Evolutionary conservation across 1,139 yeast genomes (phyloP).

Genomic region (Pichia sp.): DNA sequence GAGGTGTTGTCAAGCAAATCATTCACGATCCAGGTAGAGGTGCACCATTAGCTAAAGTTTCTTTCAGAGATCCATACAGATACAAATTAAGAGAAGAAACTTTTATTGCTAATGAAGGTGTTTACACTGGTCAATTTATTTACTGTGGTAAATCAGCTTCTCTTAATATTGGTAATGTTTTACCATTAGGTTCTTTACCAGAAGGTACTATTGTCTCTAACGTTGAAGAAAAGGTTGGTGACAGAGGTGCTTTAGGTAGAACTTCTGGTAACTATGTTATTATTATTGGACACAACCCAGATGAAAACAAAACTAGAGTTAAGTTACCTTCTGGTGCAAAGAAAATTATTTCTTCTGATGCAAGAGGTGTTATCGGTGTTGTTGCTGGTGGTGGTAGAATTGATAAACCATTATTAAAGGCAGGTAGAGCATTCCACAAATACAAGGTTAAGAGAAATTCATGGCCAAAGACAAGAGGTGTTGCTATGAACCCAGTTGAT

Average conservation of each 20-base stretch:
- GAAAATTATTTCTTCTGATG: constrained; percentile 90
- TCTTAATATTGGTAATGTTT: constrained; percentile 93
- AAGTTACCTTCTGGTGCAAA: constrained; percentile 99
- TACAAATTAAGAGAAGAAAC: constrained; percentile 97
- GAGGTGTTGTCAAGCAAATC: constrained; percentile 98
- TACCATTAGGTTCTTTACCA: constrained; percentile 95
- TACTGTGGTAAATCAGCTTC: constrained; percentile 99
- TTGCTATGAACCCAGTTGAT: constrained; percentile 99
- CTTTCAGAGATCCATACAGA: constrained; percentile 99
- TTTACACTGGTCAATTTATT: constrained; percentile 98
- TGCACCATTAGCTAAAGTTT: constrained; percentile 99
- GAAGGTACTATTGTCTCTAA: constrained; percentile 99
- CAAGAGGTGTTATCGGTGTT: constrained; percentile 99
- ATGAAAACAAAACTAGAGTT: constrained; percentile 97
- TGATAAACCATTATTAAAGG: constrained; percentile 98
- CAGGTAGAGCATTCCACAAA: constrained; percentile 99
- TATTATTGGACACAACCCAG: constrained; percentile 98
- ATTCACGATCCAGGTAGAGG: constrained; percentile 99
- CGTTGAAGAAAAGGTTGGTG: constrained; percentile 99
- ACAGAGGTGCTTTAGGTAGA: constrained; percentile 99
- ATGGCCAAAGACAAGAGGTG: constrained; percentile 99
- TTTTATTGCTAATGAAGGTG: constrained; percentile 99
- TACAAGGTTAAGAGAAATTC: constrained; percentile 98
- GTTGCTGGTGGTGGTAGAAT: constrained; percentile 99
- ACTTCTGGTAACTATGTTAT: constrained; percentile 99